Evolutionary conservation across 257 asterid species (phyloP), one percentile per base, ranked within the genome.

Genomic region (Primulina eburnea): DNA sequence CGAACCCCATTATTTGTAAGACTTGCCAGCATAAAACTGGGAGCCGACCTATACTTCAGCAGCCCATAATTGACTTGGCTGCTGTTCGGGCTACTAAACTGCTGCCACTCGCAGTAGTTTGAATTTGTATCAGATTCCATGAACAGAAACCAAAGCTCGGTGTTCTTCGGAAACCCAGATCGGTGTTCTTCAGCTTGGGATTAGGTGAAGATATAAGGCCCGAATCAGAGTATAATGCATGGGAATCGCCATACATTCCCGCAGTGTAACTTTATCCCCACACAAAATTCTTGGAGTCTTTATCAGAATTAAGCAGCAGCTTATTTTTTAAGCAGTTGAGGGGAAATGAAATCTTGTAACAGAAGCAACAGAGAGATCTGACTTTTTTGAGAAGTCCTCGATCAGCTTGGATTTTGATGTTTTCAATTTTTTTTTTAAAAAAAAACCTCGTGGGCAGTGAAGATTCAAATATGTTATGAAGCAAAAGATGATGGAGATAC

Each of bases 231-330:
- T 74, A 86, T 76, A 79, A 79, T 83, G 84, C 83, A 68, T 75
- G 88, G 78, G 95, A 82, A 86, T 86, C 86, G 70, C 89, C 90
- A 86, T 87, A 82, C 87, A 90, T 86, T 80, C 88, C 76, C 75
- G 62, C 6, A 2, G 8, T 4, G 7, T 5, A 50, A 71, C 65
- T 74, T 71, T 80, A 71, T 77, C 69, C 65, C 62, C 32, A 53
- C 4, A 28, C 32, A 60, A 59, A 71, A 73, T 75, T 78, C 68
- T 56, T 16, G 59, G 73, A 72, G 81, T 80, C 78, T 70, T 38
- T 79, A 64, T 82, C 80, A 34, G 40, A 56, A 56, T 52, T 73
- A 56, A 40, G 3, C 12, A 72, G 59, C 81, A 65, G 85, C 91
- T 87, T 85, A 78, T 69, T 82, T 78, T 74, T 82, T 71, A 88